Evolutionary conservation across 176 grass and related monocot species (phyloP).

Genomic region (Raddia guianensis): DNA sequence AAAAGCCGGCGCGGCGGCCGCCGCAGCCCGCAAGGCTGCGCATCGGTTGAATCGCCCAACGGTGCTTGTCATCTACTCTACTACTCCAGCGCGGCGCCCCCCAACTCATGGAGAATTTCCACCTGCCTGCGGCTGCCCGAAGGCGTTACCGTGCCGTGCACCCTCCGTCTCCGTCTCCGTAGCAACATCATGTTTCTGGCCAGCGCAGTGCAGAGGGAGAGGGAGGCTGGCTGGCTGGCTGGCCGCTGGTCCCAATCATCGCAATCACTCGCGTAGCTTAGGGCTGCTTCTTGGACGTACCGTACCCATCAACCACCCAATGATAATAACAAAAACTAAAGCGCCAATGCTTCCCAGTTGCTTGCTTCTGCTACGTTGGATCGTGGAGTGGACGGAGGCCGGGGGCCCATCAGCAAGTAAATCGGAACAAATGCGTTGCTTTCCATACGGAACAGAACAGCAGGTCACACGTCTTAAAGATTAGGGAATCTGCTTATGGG

Average conservation of each 20-base stretch:
- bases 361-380: conserved; percentile 27
- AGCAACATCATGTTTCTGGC: conserved; percentile 10
- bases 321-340: conserved; percentile 27
- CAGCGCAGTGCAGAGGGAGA: background rate
- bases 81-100: background rate
- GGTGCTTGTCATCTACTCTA: background rate
- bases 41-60: background rate
- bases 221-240: background rate
- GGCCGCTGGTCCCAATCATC: conserved; percentile 49
- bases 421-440: conserved; percentile 38
- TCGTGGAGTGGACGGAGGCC: conserved; percentile 2
- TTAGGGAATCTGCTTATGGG: background rate
- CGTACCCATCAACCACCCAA: conserved; percentile 29
- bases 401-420: conserved; percentile 13
- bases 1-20: background rate
- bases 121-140: background rate
- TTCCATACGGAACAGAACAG: conserved; percentile 26
- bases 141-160: conserved; percentile 25
- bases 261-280: conserved; percentile 6
- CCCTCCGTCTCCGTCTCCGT: background rate
- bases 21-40: conserved; percentile 4
- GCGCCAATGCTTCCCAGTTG: conserved; percentile 27
- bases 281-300: background rate
- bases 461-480: conserved; percentile 30
- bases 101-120: background rate